Evolutionary conservation across 2,329 filamentous ascomycete species (phyloP), one percentile per base, ranked within the genome.

Genomic region (Lachnellula willkommii): DNA sequence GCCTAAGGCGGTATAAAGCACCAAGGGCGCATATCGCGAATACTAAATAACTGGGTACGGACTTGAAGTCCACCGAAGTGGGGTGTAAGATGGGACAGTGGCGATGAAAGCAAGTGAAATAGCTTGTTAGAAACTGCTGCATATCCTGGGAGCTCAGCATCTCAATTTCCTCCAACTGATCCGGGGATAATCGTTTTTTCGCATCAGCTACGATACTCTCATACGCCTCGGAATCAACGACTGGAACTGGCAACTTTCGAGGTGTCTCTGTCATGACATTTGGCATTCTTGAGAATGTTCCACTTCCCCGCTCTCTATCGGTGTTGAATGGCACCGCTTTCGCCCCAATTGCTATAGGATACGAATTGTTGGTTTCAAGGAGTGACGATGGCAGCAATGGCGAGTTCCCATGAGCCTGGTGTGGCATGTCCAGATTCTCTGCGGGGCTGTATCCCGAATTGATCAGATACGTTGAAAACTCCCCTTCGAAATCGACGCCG

Each of bases 11-110:
- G 53, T 70, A 71, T 2, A 69, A 57, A 5, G 71, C 70, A 1
- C 71, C 71, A 52, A 72, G 69, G 15, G 69, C 67, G 47, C 69
- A 72, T 45, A 73, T 71, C 2, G 69, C 66, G 5, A 72, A 59
- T 6, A 70, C 50, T 9, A 73, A 54, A 2, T 68, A 67, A 22
- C 66, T 65, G 15, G 69, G 68, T 6, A 54, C 9, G 14, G 24
- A 37, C 5, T 28, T n/a, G 2, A 55, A 24, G 42, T 55, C 48
- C 9, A 55, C n/a, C 6, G 47, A 50, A 4, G 35, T 14, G 32
- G 47, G 48, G 6, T 47, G 45, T 15, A 47, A 2, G 24, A 47
- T 47, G 8, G 45, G 45, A 47, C 24, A 47, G 14, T 47, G 45
- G 8, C 24, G 45, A 26, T 47, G 45, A 26, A 47, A 47, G 45